Evolutionary conservation across 768 basidiomycete species (phyloP).

Genomic region (Exsudoporus frostii): DNA sequence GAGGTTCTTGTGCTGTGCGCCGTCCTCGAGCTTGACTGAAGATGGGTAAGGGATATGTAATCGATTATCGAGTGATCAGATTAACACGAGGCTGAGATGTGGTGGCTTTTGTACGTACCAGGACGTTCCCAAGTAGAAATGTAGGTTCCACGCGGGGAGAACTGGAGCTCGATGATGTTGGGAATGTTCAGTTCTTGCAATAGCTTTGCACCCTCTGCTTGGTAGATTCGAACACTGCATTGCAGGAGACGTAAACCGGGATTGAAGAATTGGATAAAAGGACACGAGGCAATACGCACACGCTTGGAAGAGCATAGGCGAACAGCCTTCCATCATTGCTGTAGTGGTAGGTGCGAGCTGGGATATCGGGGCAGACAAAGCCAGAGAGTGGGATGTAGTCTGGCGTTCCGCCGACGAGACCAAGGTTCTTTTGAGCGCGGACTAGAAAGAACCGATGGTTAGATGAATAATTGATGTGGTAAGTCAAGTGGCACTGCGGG

Average conservation of each 20-base stretch:
- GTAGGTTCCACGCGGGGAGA: conserved; percentile 92
- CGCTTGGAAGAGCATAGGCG: conserved; percentile 74
- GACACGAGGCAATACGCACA: conserved; percentile 46
- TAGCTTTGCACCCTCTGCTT: conserved; percentile 69
- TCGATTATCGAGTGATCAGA: conserved; percentile 11
- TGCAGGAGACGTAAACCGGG: conserved; percentile 10
- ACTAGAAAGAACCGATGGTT: conserved; percentile 41
- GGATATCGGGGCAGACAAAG: conserved; percentile 63
- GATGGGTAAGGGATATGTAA: conserved; percentile 7
- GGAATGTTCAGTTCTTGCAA: conserved; percentile 72
- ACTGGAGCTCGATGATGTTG: conserved; percentile 79
- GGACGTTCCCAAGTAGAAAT: conserved; percentile 96
- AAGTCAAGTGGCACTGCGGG: conserved; percentile 13
- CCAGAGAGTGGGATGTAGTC: conserved; percentile 63
- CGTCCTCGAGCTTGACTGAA: conserved; percentile 82
- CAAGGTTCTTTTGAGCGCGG: conserved; percentile 92
- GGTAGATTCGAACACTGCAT: conserved; percentile 68
- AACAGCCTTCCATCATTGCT: conserved; percentile 85
- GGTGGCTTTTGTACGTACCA: conserved; percentile 37
- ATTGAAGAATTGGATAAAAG: conserved; percentile 5
- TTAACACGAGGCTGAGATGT: conserved; percentile 25
- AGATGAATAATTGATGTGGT: conserved; percentile 14
- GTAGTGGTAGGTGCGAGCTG: conserved; percentile 76
- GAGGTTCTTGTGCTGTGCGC: conserved; percentile 89
- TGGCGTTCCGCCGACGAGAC: conserved; percentile 80